Conservation (phyloP, 352 stramenopile species). For the Salisapilia sapeloensis region DNA sequence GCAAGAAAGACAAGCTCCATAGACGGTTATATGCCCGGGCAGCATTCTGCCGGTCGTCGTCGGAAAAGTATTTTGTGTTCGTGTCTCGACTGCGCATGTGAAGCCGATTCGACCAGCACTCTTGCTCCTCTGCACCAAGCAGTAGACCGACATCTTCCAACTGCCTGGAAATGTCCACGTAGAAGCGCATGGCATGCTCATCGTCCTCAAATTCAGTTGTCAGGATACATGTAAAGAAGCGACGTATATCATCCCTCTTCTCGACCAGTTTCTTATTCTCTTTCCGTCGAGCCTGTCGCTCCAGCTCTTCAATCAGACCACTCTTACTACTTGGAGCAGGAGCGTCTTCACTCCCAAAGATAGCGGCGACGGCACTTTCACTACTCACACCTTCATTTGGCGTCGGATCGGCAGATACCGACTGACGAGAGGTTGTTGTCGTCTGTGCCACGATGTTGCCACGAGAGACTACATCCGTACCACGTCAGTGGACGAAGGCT, state of each 20-base stretch:
- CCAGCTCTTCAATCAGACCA: constrained; percentile 79
- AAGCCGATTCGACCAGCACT: constrained; percentile 73
- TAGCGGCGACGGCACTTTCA: constrained; percentile 66
- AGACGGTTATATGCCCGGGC: constrained; percentile 57
- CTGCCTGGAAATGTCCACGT: constrained; percentile 27
- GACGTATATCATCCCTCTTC: constrained; percentile 40
- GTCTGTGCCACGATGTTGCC: constrained; percentile 3
- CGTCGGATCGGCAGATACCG: constrained; percentile 76
- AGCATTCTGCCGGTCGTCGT: constrained; percentile 61
- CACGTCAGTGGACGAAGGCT: constrained; percentile 3
- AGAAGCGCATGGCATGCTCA: constrained; percentile 56
- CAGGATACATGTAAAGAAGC: constrained; percentile 30
- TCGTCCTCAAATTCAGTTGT: constrained; percentile 27
- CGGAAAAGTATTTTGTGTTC: constrained; percentile 68
- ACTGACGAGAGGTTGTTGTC: constrained; percentile 9
- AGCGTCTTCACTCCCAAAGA: constrained; percentile 56
- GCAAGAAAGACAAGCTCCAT: constrained; percentile 67
- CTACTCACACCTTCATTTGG: constrained; percentile 57
- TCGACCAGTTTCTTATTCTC: constrained; percentile 81
- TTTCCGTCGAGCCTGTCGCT: constrained; percentile 73
- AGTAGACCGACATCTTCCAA: constrained; percentile 46
- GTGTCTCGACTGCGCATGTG: no score
- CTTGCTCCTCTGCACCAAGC: constrained; percentile 42
- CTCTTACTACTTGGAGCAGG: constrained; percentile 60
- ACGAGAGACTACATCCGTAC: constrained; percentile 7